Percentiles rank a stretch among this genome's conserved stretches.
These are phyloP conservation scores for Spatholobus suberectus DNA, from an alignment of 306 rosid species.

Conservation along the genomic window DNA sequence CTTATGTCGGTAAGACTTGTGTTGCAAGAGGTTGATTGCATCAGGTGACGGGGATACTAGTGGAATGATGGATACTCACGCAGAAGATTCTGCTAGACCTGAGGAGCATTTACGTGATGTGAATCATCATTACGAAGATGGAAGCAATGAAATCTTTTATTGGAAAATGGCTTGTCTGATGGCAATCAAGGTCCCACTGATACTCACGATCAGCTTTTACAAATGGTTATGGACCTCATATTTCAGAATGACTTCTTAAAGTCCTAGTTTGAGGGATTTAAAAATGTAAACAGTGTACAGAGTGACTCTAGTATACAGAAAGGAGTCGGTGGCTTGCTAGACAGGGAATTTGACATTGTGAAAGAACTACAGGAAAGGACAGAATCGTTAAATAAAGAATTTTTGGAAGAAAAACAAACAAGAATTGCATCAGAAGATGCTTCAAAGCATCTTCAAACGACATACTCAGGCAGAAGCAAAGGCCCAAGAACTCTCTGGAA, in stretches of 20 bases:
- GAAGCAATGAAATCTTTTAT: slow-evolving; percentile 45
- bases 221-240: slow-evolving; percentile 69
- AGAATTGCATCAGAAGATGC: slow-evolving; percentile 89
- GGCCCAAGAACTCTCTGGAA: slow-evolving; percentile 76
- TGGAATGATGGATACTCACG: slow-evolving; percentile 44
- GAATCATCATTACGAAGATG: slow-evolving; percentile 31
- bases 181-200: slow-evolving; percentile 44
- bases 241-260: slow-evolving; percentile 84
- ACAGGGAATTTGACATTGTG: slow-evolving; percentile 49
- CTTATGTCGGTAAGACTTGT: slow-evolving; percentile 40
- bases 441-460: slow-evolving; percentile 76
- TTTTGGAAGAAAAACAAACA: slow-evolving; percentile 81
- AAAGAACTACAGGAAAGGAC: slow-evolving; percentile 64
- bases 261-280: slow-evolving; percentile 75
- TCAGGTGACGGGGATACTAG: slow-evolving; percentile 49
- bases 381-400: slow-evolving; percentile 63
- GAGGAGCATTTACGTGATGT: slow-evolving; percentile 46
- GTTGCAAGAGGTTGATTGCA: slow-evolving; percentile 49
- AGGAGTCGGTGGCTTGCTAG: slow-evolving; percentile 45
- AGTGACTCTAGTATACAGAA: slow-evolving; percentile 43
- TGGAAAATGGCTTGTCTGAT: slow-evolving; percentile 54
- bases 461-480: slow-evolving; percentile 80
- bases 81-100: slow-evolving; percentile 45
- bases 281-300: slow-evolving; percentile 39
- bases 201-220: slow-evolving; percentile 66